Base-by-base conservation (phyloP, 768 basidiomycete species). In the Inosperma sp. region DNA sequence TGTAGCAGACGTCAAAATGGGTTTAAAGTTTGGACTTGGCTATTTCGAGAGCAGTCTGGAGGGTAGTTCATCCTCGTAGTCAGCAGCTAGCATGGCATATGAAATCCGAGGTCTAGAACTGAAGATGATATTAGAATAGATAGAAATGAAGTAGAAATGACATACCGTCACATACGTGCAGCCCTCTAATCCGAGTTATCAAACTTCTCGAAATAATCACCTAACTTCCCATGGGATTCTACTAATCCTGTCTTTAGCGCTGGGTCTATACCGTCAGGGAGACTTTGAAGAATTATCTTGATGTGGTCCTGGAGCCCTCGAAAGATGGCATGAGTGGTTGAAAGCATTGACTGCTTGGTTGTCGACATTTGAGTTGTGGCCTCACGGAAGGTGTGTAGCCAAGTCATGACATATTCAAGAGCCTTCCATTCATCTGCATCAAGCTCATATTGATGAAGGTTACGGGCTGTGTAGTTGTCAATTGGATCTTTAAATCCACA, bases 231-330 rank as follows among this genome's bases (percentile, higher is more conserved):
- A 40, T 71, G 68, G 1, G 67, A 60, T 3, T 55, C 51, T 0
- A 60, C 22, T 6, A 72, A 52, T 1, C 64, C 67, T 2, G 4
- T 85, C 80, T 37, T 76, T 73, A 10, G 75, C n/a, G n/a, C n/a
- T n/a, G 69, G 23, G 56, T 39, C 37, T 5, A 51, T 19, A 7
- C 14, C 21, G n/a, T 45, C 33, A 13, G 67, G 67, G 6, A 68
- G 59, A 1, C 10, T 25, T 7, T 12, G 13, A 3, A 69, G 13
- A 9, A 55, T 50, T 0, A 51, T 25, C 5, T 51, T 45, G 12
- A 69, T 39, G 5, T 63, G 31, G 1, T 62, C 53, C 52, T 69
- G 67, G 16, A 69, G 62, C 4, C 58, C 57, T 2, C 61, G 55
- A 39, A 68, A 69, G 1, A 66, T 45, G 0, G 65, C 63, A 49